These are phyloP conservation scores for Fusarium hainanense DNA, from an alignment of 2,329 filamentous ascomycete species.

Conservation along the genomic window DNA sequence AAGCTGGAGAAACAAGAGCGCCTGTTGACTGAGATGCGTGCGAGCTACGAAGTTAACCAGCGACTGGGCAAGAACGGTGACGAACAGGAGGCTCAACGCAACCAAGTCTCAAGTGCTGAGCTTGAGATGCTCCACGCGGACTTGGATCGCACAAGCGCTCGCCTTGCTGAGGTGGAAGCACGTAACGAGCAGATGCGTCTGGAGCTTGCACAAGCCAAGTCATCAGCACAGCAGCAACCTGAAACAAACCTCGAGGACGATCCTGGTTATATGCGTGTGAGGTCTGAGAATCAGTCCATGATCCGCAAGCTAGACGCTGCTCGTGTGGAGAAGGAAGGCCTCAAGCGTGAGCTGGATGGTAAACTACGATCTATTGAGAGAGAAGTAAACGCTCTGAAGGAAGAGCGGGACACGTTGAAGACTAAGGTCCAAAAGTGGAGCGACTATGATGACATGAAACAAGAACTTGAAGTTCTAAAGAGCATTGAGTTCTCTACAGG, in stretches of 20 bases:
- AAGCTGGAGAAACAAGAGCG: constrained; percentile 95
- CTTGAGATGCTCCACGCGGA: constrained; percentile 94
- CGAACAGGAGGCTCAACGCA: constrained; percentile 65
- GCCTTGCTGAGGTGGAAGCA: constrained; percentile 90
- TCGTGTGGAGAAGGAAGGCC: constrained; percentile 83
- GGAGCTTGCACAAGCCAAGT: constrained; percentile 89
- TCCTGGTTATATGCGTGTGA: constrained; percentile 85
- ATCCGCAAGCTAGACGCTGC: constrained; percentile 87
- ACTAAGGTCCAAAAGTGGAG: constrained; percentile 87
- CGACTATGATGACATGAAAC: constrained; percentile 96
- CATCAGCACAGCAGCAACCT: constrained; percentile 69
- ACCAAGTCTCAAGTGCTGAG: constrained; percentile 84
- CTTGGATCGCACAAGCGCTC: constrained; percentile 85
- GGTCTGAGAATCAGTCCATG: constrained; percentile 92
- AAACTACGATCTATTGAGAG: constrained; percentile 83
- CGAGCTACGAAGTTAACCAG: constrained; percentile 96
- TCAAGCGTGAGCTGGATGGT: constrained; percentile 79
- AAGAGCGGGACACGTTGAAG: constrained; percentile 84
- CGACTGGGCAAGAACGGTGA: constrained; percentile 81
- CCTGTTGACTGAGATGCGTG: constrained; percentile 92
- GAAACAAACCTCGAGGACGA: constrained; percentile 83
- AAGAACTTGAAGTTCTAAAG: constrained; percentile 95
- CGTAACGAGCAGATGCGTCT: constrained; percentile 93
- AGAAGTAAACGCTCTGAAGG: constrained; percentile 77
- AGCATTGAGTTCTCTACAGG: constrained; percentile 97